Conservation (phyloP, 805 yeast genomes). For the Saccharomycodes ludwigii region DNA sequence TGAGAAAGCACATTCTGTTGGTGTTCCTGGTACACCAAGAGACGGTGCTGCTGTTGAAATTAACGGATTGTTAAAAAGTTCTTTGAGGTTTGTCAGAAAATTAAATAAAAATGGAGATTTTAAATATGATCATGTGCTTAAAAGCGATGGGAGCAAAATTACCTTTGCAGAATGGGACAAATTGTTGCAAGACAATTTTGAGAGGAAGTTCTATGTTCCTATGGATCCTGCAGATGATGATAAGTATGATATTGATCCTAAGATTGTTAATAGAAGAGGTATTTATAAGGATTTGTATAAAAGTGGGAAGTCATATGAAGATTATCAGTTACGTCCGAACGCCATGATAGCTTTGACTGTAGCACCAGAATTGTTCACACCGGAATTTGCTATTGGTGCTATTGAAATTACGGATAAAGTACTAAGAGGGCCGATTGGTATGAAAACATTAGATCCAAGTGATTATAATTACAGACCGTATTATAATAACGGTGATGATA, state of each 20-base stretch:
- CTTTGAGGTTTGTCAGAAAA: constrained; percentile 65
- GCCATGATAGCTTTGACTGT: constrained; percentile 88
- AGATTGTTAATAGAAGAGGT: constrained; percentile 76
- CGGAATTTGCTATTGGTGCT: constrained; percentile 48
- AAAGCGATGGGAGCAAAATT: constrained; percentile 44
- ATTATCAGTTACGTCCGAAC: constrained; percentile 86
- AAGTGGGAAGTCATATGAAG: constrained; percentile 82
- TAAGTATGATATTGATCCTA: constrained; percentile 47
- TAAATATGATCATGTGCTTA: constrained; percentile 42
- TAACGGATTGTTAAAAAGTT: constrained; percentile 75
- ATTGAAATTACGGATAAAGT: constrained; percentile 57
- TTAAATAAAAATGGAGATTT: constrained; percentile 44
- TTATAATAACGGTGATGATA: constrained; percentile 70
- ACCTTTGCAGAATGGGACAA: constrained; percentile 61
- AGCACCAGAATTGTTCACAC: constrained; percentile 82
- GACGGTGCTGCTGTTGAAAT: constrained; percentile 95
- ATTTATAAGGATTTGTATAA: constrained; percentile 79
- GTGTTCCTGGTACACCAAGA: constrained; percentile 95
- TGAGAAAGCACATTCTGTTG: constrained; percentile 65
- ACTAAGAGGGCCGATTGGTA: constrained; percentile 82
- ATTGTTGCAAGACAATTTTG: constrained; percentile 61
- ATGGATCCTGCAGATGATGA: constrained; percentile 45
- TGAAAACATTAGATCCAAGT: constrained; percentile 84
- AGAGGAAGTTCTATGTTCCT: constrained; percentile 70
- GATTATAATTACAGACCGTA: constrained; percentile 89